Conservation (phyloP, 257 asterid genomes). For the Gardenia jasminoides region DNA sequence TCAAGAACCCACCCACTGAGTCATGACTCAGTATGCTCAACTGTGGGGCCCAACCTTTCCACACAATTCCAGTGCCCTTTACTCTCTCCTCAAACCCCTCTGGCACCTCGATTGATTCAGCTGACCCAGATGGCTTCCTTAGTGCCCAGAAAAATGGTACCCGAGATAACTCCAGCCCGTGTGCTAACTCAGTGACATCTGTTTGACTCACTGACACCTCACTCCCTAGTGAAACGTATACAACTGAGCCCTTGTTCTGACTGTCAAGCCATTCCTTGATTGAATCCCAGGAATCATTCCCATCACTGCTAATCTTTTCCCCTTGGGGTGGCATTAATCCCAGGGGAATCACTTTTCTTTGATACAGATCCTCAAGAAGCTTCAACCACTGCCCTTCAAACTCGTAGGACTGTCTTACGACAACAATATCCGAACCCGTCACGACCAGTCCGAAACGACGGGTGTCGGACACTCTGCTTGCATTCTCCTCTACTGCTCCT, state of each 20-base stretch:
- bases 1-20: slow-evolving; percentile 20
- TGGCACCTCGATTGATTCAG: not conserved
- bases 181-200: not conserved
- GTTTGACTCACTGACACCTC: slow-evolving; percentile 1
- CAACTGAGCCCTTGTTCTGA: not conserved
- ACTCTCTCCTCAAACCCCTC: slow-evolving; percentile 18
- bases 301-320: not conserved
- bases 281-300: not conserved
- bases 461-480: not conserved
- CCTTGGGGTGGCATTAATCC: slow-evolving; percentile 24
- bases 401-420: slow-evolving; percentile 1
- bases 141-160: slow-evolving; percentile 18
- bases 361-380: not conserved
- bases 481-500: not conserved
- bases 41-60: slow-evolving; percentile 24
- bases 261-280: slow-evolving; percentile 9
- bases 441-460: not conserved
- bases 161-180: slow-evolving; percentile 13
- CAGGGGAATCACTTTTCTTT: slow-evolving; percentile 15
- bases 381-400: slow-evolving; percentile 19
- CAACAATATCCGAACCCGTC: not conserved
- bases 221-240: slow-evolving; percentile 22
- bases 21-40: slow-evolving; percentile 15
- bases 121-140: not conserved
- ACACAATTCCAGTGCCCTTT: slow-evolving; percentile 11